Percentiles rank a stretch among this genome's conserved stretches.
Evolutionary conservation across 1,284 basidiomycete species (phyloP).

Genomic region (Coriolopsis trogii): DNA sequence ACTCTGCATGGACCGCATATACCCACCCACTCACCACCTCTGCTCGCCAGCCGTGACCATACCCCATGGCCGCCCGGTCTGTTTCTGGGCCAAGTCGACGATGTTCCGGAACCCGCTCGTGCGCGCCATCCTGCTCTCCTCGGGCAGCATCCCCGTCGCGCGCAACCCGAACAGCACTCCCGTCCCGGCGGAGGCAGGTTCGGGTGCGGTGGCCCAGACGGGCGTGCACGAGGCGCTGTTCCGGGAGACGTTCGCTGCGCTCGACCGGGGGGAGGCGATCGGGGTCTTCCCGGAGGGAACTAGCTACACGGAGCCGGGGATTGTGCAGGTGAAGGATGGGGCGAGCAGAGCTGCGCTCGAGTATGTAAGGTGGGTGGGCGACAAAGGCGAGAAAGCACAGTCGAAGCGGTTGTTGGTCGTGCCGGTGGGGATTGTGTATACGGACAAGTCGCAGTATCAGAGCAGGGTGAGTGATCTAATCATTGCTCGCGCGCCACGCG

Average conservation of each 20-base stretch:
- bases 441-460: slow-evolving; percentile 91
- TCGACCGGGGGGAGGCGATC: slow-evolving; percentile 82
- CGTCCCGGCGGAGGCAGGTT: slow-evolving; percentile 13
- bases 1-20: neutral
- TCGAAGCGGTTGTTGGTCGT: slow-evolving; percentile 49
- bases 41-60: slow-evolving; percentile 65
- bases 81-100: slow-evolving; percentile 92
- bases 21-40: slow-evolving; percentile 13
- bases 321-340: slow-evolving; percentile 95
- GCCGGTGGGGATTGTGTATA: slow-evolving; percentile 90
- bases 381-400: slow-evolving; percentile 46
- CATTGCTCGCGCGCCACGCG: neutral
- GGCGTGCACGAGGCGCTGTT: slow-evolving; percentile 77
- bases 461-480: slow-evolving; percentile 58
- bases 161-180: slow-evolving; percentile 69
- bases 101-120: slow-evolving; percentile 81
- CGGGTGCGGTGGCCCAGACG: slow-evolving; percentile 61
- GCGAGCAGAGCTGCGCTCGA: slow-evolving; percentile 93
- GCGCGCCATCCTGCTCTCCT: slow-evolving; percentile 75
- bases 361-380: slow-evolving; percentile 75
- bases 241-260: slow-evolving; percentile 84
- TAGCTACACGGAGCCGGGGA: slow-evolving; percentile 86
- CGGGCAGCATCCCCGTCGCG: slow-evolving; percentile 95
- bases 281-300: slow-evolving; percentile 95
- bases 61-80: slow-evolving; percentile 76